These are phyloP conservation scores for Amanita brunnescens DNA, from an alignment of 768 basidiomycete species.

Conservation along the genomic window DNA sequence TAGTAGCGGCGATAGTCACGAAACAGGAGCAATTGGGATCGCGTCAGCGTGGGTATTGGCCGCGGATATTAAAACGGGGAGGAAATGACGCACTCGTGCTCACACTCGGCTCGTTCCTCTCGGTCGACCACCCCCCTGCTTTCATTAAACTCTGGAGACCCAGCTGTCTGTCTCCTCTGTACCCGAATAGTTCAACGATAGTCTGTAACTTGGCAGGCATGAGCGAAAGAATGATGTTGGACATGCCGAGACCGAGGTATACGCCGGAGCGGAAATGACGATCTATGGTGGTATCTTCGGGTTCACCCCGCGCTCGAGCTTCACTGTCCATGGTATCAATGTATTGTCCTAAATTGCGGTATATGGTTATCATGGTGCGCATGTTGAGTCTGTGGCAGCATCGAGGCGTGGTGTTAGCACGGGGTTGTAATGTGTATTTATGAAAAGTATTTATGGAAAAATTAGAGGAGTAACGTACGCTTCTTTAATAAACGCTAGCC, in stretches of 20 bases:
- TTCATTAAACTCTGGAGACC: conserved; percentile 52
- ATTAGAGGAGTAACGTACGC: conserved; percentile 57
- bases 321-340: conserved; percentile 65
- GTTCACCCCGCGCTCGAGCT: conserved; percentile 21
- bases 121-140: conserved; percentile 59
- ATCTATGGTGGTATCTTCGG: conserved; percentile 58
- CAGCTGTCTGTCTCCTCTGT: conserved; percentile 70
- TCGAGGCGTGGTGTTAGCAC: background rate
- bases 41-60: background rate
- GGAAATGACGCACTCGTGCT: conserved; percentile 30
- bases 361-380: conserved; percentile 79
- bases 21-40: no score
- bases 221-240: conserved; percentile 72
- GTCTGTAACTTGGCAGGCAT: conserved; percentile 77
- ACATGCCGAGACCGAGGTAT: conserved; percentile 82
- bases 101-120: conserved; percentile 35
- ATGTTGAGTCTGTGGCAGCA: conserved; percentile 65
- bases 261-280: conserved; percentile 88
- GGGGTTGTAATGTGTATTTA: no score
- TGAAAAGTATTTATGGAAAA: no score
- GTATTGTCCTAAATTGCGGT: conserved; percentile 70
- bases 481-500: conserved; percentile 90
- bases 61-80: background rate
- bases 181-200: conserved; percentile 84
- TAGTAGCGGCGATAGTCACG: no score